phyloP scores from a whole-genome alignment of 2,329 filamentous ascomycete genomes.

The Colletotrichum spaethianum region DNA sequence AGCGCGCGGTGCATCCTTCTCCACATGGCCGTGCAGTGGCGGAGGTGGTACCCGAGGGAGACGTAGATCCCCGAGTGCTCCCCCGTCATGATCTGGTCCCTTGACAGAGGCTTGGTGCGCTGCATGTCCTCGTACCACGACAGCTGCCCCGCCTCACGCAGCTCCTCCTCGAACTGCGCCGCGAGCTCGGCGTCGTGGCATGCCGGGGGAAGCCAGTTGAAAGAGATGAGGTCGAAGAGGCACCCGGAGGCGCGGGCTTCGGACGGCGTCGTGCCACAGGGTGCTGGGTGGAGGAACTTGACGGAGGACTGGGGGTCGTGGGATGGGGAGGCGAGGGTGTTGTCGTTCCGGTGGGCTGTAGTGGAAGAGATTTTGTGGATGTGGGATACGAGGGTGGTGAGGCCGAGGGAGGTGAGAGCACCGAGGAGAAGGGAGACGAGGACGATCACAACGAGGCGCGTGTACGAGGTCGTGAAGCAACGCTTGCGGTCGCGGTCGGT shows the following conservation, averaged over 20 bases:
- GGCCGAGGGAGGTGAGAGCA: not conserved
- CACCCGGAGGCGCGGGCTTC: conserved; percentile 34
- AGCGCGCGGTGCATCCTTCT: conserved; percentile 35
- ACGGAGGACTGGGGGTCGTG: not conserved
- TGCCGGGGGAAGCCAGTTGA: conserved; percentile 36
- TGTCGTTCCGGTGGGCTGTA: conserved; percentile 26
- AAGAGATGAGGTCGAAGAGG: conserved; percentile 33
- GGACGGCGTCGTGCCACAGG: conserved; percentile 29
- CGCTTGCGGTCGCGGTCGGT: not conserved
- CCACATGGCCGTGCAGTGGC: conserved; percentile 40
- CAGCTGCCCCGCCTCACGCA: conserved; percentile 7
- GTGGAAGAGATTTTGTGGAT: not conserved
- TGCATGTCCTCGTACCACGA: conserved; percentile 26
- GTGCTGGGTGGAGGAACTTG: conserved; percentile 18
- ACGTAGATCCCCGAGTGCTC: conserved; percentile 27
- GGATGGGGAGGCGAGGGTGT: conserved; percentile 30
- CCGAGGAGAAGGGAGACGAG: conserved; percentile 3
- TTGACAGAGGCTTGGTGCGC: conserved; percentile 1
- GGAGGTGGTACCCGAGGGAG: conserved; percentile 27
- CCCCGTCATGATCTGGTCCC: conserved; percentile 26
- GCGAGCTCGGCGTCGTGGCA: conserved; percentile 38
- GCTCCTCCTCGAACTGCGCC: conserved; percentile 14
- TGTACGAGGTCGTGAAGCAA: not conserved
- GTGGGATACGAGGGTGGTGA: not conserved
- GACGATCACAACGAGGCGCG: not conserved